These are phyloP conservation scores for Bromus sterilis DNA, from an alignment of 176 grass and related monocot species.

Conservation along the genomic window DNA sequence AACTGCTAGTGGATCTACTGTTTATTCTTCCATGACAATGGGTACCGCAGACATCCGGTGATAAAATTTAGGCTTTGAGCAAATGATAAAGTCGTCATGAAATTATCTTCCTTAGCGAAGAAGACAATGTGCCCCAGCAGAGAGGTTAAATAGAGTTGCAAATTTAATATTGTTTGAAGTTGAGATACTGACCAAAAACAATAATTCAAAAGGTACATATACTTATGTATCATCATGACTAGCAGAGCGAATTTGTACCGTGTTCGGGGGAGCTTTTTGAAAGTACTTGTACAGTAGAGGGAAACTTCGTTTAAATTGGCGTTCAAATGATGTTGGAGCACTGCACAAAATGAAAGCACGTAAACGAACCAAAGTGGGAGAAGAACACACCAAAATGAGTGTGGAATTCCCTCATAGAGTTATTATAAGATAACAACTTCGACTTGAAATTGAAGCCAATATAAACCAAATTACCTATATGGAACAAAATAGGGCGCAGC, in stretches of 20 bases:
- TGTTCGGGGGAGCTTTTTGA: slow-evolving; percentile 63
- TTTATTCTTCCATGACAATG: neutral
- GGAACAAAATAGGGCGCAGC: slow-evolving; percentile 86
- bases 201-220: neutral
- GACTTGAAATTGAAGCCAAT: neutral
- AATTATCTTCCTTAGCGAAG: neutral
- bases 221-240: neutral
- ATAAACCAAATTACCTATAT: slow-evolving; percentile 61
- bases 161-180: neutral
- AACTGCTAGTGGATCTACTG: neutral
- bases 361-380: neutral
- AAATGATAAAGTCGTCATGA: neutral
- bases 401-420: neutral
- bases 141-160: slow-evolving; percentile 6
- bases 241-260: slow-evolving; percentile 28
- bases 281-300: slow-evolving; percentile 85
- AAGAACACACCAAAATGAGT: neutral
- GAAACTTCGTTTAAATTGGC: slow-evolving; percentile 51
- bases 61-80: neutral
- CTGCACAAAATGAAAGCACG: slow-evolving; percentile 33
- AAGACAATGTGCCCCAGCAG: neutral
- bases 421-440: neutral
- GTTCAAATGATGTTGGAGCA: slow-evolving; percentile 76
- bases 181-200: neutral
- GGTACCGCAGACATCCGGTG: no score